Evolutionary conservation across 148 eudicot genomes (phyloP), one percentile per base, ranked within the genome.

Genomic region (Hydrangea macrophylla): DNA sequence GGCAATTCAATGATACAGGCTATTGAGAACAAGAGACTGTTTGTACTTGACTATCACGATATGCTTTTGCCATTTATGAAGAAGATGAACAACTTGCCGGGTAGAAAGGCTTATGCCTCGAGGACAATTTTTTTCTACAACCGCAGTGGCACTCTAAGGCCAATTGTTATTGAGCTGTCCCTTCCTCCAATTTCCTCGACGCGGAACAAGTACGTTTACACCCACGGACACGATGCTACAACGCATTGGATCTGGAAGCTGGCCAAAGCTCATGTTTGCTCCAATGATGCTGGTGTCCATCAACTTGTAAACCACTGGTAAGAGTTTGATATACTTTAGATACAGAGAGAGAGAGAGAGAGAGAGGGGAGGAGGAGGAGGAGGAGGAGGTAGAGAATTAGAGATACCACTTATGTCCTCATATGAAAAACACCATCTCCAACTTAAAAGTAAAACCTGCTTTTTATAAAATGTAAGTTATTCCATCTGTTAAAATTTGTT

Each of bases 231-330:
- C 53, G 86, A 82, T 82, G 90, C 96, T 44, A 90, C 98, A 0
- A 77, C 84, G 44, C 76, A 85, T 61, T 94, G 97, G 98, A 58
- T 83, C 13, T 94, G 98, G 98, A 88, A 88, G 62, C 87, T 82
- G 64, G 97, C 88, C 56, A 94, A 94, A 80, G 98, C 90, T 63
- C 98, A 94, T 56, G 96, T 94, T 32, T 90, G 88, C 75, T 88
- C 96, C 30, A 84, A 80, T 57, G 97, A 94, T 73, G 90, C 86
- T 58, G 97, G 98, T 2, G 82, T 88, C 53, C 97, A 94, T 76
- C 98, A 94, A 66, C 80, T 94, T 44, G 90, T 90, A 18, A 83
- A 88, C 76, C 98, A 94, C 75, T 94, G 98, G 98, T 90, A 72
- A 74, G 95, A 66, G 56, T 35, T 8, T 35, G 4, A 4, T 3